Evolutionary conservation across 2,329 filamentous ascomycete genomes (phyloP).

Genomic region (Monilinia vaccinii-corymbosi): DNA sequence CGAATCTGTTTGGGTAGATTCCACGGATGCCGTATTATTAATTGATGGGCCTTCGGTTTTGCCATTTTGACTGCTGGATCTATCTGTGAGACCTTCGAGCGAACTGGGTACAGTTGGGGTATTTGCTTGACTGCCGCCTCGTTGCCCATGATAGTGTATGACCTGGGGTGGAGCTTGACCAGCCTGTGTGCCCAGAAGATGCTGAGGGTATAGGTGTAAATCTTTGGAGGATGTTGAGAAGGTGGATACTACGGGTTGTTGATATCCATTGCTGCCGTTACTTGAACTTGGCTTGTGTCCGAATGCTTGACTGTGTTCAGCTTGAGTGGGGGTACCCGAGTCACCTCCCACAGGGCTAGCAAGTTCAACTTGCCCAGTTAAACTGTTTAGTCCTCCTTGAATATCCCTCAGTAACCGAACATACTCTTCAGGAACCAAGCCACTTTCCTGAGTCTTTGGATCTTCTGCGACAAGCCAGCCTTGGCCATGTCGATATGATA

Average conservation of each 20-base stretch:
- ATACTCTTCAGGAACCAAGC: constrained; percentile 92
- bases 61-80: constrained; percentile 22
- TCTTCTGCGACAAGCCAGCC: constrained; percentile 97
- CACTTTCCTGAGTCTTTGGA: constrained; percentile 86
- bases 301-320: constrained; percentile 41
- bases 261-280: constrained; percentile 50
- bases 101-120: constrained; percentile 43
- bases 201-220: constrained; percentile 57
- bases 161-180: constrained; percentile 57
- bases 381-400: constrained; percentile 73
- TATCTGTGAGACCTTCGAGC: constrained; percentile 20
- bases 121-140: constrained; percentile 58
- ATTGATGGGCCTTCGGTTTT: constrained; percentile 16
- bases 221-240: constrained; percentile 65
- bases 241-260: constrained; percentile 57
- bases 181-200: constrained; percentile 52
- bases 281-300: constrained; percentile 39
- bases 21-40: background rate
- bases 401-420: constrained; percentile 88
- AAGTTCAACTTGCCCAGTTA: constrained; percentile 49
- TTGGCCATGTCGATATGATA: constrained; percentile 91
- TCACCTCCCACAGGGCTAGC: constrained; percentile 44
- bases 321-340: constrained; percentile 51
- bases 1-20: background rate
- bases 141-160: constrained; percentile 57